A percentile compares a stretch with the other conserved stretches of the same genome.
Conservation (phyloP, 148 eudicot genomes). For the Amaranthus cruentus region DNA sequence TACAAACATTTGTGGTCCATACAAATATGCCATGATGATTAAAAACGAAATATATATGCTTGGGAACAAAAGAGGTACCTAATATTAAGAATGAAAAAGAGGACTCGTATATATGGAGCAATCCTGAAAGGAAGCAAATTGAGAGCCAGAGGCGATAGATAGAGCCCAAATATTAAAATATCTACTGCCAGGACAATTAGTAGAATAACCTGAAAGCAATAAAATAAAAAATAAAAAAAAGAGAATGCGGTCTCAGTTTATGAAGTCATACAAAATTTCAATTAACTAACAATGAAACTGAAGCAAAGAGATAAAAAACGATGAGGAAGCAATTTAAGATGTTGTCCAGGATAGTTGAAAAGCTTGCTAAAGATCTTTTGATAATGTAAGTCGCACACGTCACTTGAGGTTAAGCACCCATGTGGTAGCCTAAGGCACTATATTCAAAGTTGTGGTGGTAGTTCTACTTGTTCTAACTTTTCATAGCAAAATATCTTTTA, state of each 20-base stretch:
- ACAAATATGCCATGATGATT: slow-evolving; percentile 1
- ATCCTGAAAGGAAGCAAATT: slow-evolving; percentile 72
- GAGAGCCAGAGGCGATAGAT: slow-evolving; percentile 54
- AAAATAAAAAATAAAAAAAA: background rate
- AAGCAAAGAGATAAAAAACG: background rate
- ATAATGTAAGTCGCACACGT: too few species aligned
- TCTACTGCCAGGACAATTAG: slow-evolving; percentile 61
- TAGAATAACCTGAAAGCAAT: slow-evolving; percentile 52
- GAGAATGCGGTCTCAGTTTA: slow-evolving; percentile 3
- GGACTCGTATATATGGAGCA: slow-evolving; percentile 84
- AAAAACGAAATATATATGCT: background rate
- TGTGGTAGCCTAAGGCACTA: too few species aligned
- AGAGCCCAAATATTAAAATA: slow-evolving; percentile 45
- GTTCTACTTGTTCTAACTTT: background rate
- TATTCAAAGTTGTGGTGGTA: background rate
- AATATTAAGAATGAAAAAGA: slow-evolving; percentile 67
- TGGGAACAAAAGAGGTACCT: slow-evolving; percentile 38
- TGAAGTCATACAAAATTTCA: background rate
- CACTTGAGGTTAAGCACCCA: too few species aligned
- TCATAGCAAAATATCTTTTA: background rate
- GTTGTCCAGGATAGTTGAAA: background rate
- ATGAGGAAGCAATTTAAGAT: background rate
- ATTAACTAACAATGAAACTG: background rate
- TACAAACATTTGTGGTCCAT: background rate
- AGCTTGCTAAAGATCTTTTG: background rate